These are phyloP conservation scores for Pluteus cervinus DNA, from an alignment of 768 basidiomycete species.

Conservation along the genomic window DNA sequence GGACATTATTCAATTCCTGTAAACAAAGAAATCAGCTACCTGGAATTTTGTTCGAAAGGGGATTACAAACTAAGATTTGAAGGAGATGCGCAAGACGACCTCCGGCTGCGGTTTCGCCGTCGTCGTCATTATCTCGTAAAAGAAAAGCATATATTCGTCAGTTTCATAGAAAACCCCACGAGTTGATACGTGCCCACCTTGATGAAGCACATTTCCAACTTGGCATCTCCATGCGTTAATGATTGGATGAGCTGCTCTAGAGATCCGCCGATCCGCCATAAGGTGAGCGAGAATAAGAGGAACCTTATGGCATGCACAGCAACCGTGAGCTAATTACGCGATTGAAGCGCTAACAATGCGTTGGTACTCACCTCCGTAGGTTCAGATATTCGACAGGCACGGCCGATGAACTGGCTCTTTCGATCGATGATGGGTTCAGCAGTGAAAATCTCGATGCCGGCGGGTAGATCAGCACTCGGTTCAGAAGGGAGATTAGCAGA, in stretches of 20 bases:
- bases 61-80: constrained; percentile 61
- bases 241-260: constrained; percentile 71
- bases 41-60: neutral
- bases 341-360: too few species aligned
- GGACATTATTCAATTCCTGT: constrained; percentile 75
- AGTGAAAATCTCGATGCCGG: constrained; percentile 59
- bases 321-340: too few species aligned
- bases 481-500: constrained; percentile 8
- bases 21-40: constrained; percentile 1
- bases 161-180: neutral
- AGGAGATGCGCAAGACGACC: constrained; percentile 85
- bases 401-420: constrained; percentile 81
- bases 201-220: constrained; percentile 59
- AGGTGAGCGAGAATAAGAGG: constrained; percentile 60
- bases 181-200: constrained; percentile 41
- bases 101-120: constrained; percentile 92
- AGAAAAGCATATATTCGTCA: neutral
- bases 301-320: too few species aligned
- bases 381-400: constrained; percentile 75
- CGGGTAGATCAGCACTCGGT: constrained; percentile 31
- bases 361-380: constrained; percentile 56
- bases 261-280: constrained; percentile 65
- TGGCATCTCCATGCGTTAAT: constrained; percentile 83
- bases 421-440: constrained; percentile 82
- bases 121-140: constrained; percentile 81